Conservation (phyloP, 139 green algal genomes). For the Chlamydomonas sp. region DNA sequence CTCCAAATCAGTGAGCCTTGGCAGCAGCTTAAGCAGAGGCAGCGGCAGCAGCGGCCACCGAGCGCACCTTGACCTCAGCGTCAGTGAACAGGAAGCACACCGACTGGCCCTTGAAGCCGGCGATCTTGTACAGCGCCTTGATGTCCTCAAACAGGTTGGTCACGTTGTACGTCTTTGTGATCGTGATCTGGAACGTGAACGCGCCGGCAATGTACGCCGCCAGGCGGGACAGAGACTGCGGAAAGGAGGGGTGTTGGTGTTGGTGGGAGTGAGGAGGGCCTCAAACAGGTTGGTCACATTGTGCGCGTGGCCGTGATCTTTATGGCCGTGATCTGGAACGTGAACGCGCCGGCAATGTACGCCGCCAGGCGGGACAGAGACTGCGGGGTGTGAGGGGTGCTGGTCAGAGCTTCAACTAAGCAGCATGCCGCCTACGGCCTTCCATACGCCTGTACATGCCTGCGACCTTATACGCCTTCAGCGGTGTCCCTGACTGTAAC, state of each 20-base stretch:
- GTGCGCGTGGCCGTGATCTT: constrained; percentile 90
- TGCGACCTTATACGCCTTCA: too few relatives aligned
- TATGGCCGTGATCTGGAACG: constrained; percentile 71
- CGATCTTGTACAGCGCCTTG: constrained; percentile 88
- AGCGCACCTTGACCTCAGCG: constrained; percentile 86
- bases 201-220: constrained; percentile 78
- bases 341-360: constrained; percentile 73
- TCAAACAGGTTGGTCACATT: constrained; percentile 86
- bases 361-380: constrained; percentile 62
- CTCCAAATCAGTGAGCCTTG: too few relatives aligned
- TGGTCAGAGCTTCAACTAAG: too few relatives aligned
- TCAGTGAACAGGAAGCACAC: constrained; percentile 93
- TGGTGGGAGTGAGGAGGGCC: constrained; percentile 90
- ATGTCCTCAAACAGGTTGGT: constrained; percentile 93
- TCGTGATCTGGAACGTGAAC: constrained; percentile 71
- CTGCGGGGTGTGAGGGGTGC: too few relatives aligned
- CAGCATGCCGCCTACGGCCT: too few relatives aligned
- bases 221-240: constrained; percentile 54
- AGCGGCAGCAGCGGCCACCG: too few relatives aligned
- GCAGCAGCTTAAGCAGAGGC: too few relatives aligned
- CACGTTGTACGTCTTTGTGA: constrained; percentile 79
- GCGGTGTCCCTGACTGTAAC: too few relatives aligned
- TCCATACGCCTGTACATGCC: too few relatives aligned
- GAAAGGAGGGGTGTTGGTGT: too few relatives aligned
- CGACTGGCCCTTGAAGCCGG: constrained; percentile 84